Conservation (phyloP, 306 rosid genomes). For the Castanea mollissima region DNA sequence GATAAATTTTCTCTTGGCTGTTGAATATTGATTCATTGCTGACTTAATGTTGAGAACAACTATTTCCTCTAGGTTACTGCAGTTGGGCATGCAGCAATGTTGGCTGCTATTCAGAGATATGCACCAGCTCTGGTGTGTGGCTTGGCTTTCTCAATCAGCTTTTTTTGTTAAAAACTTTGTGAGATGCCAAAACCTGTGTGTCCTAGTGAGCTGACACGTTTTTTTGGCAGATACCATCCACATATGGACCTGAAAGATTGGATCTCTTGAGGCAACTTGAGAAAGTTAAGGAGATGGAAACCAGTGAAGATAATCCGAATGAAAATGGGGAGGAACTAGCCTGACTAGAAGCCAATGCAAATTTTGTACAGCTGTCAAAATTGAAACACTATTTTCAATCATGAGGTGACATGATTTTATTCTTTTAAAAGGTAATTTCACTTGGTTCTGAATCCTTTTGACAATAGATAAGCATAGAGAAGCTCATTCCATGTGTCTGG, state of each 20-base stretch:
- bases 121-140: slow-evolving; percentile 80
- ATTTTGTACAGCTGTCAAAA: slow-evolving; percentile 43
- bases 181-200: slow-evolving; percentile 6
- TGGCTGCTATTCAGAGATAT: slow-evolving; percentile 99
- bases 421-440: slow-evolving; percentile 12
- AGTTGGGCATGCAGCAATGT: slow-evolving; percentile 97
- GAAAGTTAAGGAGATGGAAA: slow-evolving; percentile 82
- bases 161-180: background rate
- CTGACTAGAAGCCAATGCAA: slow-evolving; percentile 41
- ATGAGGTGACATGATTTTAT: slow-evolving; percentile 24
- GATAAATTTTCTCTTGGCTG: background rate
- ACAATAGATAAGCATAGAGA: slow-evolving; percentile 63
- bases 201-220: background rate
- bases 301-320: slow-evolving; percentile 39
- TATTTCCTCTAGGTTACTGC: slow-evolving; percentile 79
- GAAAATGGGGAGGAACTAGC: slow-evolving; percentile 55
- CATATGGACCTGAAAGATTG: slow-evolving; percentile 94
- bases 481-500: slow-evolving; percentile 97
- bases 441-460: slow-evolving; percentile 49
- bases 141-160: slow-evolving; percentile 6
- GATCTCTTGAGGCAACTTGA: slow-evolving; percentile 91
- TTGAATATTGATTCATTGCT: slow-evolving; percentile 2
- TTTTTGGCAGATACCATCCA: slow-evolving; percentile 82
- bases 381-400: slow-evolving; percentile 27
- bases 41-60: slow-evolving; percentile 26